These are phyloP conservation scores for Stachybotrys chlorohalonatus DNA, from an alignment of 2,329 filamentous ascomycete species.

Conservation along the genomic window DNA sequence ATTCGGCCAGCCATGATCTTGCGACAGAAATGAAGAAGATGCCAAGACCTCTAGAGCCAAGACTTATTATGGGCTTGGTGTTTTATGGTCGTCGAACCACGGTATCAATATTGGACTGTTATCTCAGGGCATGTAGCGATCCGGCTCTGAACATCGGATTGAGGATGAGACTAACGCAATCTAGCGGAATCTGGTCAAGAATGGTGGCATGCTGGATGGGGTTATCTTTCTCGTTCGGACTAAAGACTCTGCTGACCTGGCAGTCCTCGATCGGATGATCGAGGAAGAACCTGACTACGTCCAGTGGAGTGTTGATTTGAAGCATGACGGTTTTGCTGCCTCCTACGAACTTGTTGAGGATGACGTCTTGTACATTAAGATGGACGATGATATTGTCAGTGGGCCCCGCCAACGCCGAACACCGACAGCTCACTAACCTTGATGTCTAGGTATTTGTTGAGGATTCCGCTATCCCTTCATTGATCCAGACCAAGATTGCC, in stretches of 20 bases:
- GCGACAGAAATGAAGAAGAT: slow-evolving; percentile 7
- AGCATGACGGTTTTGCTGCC: slow-evolving; percentile 22
- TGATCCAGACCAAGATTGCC: slow-evolving; percentile 41
- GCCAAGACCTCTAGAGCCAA: slow-evolving; percentile 8
- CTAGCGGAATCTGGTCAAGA: slow-evolving; percentile 33
- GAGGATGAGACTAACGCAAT: background rate
- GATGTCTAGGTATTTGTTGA: slow-evolving; percentile 23
- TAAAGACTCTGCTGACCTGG: slow-evolving; percentile 25
- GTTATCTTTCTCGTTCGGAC: slow-evolving; percentile 35
- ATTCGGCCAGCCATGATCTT: too few relatives aligned
- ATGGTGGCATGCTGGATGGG: slow-evolving; percentile 34
- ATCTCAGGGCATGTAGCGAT: slow-evolving; percentile 23
- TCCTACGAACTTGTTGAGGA: slow-evolving; percentile 37
- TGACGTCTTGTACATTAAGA: slow-evolving; percentile 31
- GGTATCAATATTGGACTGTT: slow-evolving; percentile 37
- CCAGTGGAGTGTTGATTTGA: slow-evolving; percentile 23
- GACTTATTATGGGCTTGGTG: slow-evolving; percentile 33
- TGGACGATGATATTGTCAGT: slow-evolving; percentile 28
- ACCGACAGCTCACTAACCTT: background rate
- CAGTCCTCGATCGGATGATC: slow-evolving; percentile 28
- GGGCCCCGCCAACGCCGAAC: too few relatives aligned
- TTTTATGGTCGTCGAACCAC: slow-evolving; percentile 35
- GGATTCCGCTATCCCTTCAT: slow-evolving; percentile 35
- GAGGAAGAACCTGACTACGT: slow-evolving; percentile 26
- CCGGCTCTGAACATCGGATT: background rate